Base-by-base conservation (phyloP, 176 grass and related monocot genomes). In the Eleusine coracana region DNA sequence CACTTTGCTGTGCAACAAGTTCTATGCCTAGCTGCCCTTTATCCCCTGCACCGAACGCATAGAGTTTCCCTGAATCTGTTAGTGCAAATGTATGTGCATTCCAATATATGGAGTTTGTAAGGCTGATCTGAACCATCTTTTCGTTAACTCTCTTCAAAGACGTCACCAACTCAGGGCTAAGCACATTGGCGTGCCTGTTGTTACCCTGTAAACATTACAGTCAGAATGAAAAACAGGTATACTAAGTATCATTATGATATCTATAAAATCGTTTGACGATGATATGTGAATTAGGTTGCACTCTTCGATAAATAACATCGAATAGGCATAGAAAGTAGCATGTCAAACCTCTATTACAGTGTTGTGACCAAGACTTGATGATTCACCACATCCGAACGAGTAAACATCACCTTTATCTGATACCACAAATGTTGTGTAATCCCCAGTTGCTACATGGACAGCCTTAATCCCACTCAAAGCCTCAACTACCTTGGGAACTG, bases 31-130 rank as follows among this genome's bases (percentile, higher is more conserved):
- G 88, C 78, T 94, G 94, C 6, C 92, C 94, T 82, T 94, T 97
- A 74, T 97, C 94, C 20, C 92, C 94, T 6, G 92, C 70, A 48
- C 90, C 94, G 46, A 97, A 92, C n/a, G 92, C 90, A 10, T 90
- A 97, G 50, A 97, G 67, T 68, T 81, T 94, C 16, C 92, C 94
- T 13, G 92, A 90, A 75, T 97, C 88, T 41, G 92, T 94, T 21
- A 97, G 81, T 74, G 94, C 94, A 48, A 97, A 94, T 79, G 94
- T 97, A 85, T 97, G 94, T 17, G 92, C 94, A 70, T 97, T 97
- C 92, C 92, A 94, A 60, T 97, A 94, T 79, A 94, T 92, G 3
- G 94, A 97, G 66, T 97, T 94, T 28, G 88, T 94, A 45, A 94
- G 91, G 75, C 94, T 97, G 81, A 94, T 88, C 62, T 94, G 86